Evolutionary conservation across 192 early-diverging fungal species (phyloP).

Genomic region (Paraglomus occultum): DNA sequence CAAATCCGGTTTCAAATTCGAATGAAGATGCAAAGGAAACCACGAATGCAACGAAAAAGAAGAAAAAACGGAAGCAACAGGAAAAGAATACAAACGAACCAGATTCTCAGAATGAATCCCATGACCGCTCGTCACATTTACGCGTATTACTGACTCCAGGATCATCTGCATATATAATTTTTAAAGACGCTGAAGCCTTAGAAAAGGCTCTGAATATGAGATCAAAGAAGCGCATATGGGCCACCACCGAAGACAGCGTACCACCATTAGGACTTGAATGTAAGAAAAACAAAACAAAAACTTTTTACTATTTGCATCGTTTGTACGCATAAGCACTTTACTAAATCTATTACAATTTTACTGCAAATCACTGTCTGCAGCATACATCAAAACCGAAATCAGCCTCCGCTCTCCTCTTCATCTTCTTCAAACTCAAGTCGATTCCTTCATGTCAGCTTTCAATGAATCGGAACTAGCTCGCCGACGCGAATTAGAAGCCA

Average conservation of each 20-base stretch:
- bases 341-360: not conserved
- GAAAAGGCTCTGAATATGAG: slow-evolving; percentile 62
- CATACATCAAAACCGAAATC: slow-evolving; percentile 37
- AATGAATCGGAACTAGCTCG: slow-evolving; percentile 72
- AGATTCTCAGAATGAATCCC: slow-evolving; percentile 26
- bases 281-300: slow-evolving; percentile 35
- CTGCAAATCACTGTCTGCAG: slow-evolving; percentile 32
- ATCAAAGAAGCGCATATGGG: slow-evolving; percentile 58
- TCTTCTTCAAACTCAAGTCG: slow-evolving; percentile 61
- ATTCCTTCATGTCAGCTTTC: slow-evolving; percentile 75
- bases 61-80: slow-evolving; percentile 32
- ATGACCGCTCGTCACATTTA: slow-evolving; percentile 31
- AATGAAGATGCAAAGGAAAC: slow-evolving; percentile 31
- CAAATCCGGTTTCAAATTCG: slow-evolving; percentile 36
- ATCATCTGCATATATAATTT: slow-evolving; percentile 65
- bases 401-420: not conserved
- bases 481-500: slow-evolving; percentile 58
- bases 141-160: slow-evolving; percentile 50
- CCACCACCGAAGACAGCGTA: slow-evolving; percentile 43
- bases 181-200: slow-evolving; percentile 66
- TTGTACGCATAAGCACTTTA: slow-evolving; percentile 23
- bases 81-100: slow-evolving; percentile 24
- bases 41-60: slow-evolving; percentile 27
- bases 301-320: slow-evolving; percentile 13
- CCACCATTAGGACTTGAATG: slow-evolving; percentile 51